A percentile compares a stretch with the other conserved stretches of the same genome.
These are phyloP conservation scores for Malus sylvestris DNA, from an alignment of 306 rosid species.

Conservation along the genomic window DNA sequence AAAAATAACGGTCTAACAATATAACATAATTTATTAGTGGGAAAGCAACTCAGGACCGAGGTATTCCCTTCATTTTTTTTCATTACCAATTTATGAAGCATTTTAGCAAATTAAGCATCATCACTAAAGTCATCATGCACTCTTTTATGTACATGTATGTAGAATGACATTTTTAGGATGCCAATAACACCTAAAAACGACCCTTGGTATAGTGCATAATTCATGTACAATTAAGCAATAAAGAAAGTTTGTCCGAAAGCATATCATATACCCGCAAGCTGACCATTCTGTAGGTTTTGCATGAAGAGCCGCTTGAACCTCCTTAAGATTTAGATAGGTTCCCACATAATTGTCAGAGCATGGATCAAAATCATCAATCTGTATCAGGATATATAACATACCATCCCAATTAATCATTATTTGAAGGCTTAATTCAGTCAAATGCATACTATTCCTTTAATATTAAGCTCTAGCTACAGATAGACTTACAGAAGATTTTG, in stretches of 20 bases:
- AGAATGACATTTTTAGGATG: neutral
- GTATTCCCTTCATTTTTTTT: neutral
- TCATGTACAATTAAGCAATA: neutral
- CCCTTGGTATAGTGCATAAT: too few relatives aligned
- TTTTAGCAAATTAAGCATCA: too few relatives aligned
- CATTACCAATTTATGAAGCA: too few relatives aligned
- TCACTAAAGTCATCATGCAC: too few relatives aligned
- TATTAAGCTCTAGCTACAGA: neutral
- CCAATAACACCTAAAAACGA: fast-evolving
- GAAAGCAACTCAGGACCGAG: neutral
- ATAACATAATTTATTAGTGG: too few relatives aligned
- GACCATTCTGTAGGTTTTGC: slow-evolving; percentile 36
- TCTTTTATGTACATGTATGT: neutral
- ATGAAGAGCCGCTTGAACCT: slow-evolving; percentile 56
- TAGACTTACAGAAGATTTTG: slow-evolving; percentile 26
- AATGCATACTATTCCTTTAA: neutral
- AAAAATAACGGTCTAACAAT: too few relatives aligned
- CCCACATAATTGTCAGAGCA: slow-evolving; percentile 37
- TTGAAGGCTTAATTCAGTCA: neutral
- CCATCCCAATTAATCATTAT: neutral
- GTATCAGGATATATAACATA: neutral
- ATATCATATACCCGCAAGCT: slow-evolving; percentile 35
- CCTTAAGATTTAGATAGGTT: slow-evolving; percentile 37
- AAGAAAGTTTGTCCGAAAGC: neutral
- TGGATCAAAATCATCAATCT: slow-evolving; percentile 44